These are phyloP conservation scores for Rhododendron williamsianum DNA, from an alignment of 148 eudicot species.

Conservation along the genomic window DNA sequence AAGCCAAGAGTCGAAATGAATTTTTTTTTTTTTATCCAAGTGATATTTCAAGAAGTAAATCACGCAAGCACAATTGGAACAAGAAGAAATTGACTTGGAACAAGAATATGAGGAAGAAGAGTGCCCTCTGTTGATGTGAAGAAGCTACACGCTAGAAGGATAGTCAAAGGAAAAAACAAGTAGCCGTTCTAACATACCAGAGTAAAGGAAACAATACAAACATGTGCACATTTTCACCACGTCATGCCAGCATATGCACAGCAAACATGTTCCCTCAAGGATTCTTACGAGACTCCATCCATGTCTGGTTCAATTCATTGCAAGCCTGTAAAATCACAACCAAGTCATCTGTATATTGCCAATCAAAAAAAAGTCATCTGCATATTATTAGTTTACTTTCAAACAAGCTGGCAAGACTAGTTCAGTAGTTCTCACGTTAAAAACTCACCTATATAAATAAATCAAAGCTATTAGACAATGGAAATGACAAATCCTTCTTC, in stretches of 20 bases:
- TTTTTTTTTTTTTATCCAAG: background rate
- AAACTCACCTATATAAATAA: background rate
- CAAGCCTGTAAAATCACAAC: slow-evolving; percentile 57
- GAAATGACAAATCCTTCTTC: too few relatives aligned
- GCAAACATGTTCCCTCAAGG: background rate
- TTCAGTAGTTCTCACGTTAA: background rate
- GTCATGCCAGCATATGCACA: background rate
- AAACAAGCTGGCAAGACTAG: background rate
- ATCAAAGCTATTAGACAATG: background rate
- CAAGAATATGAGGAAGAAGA: background rate
- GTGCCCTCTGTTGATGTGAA: background rate
- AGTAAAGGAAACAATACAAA: background rate
- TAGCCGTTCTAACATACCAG: background rate
- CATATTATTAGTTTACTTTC: background rate
- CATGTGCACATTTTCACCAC: background rate
- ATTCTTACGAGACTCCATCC: slow-evolving; percentile 92
- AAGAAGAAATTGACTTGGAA: background rate
- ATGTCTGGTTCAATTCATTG: slow-evolving; percentile 85
- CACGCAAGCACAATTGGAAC: background rate
- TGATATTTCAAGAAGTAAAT: background rate
- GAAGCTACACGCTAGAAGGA: background rate
- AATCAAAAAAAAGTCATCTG: background rate
- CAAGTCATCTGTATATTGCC: background rate
- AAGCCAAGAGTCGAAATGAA: background rate
- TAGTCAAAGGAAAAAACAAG: background rate